Percentiles rank a stretch among this genome's conserved stretches.
These are phyloP conservation scores for Stagonosporopsis vannaccii DNA, from an alignment of 2,329 filamentous ascomycete species.

Conservation along the genomic window DNA sequence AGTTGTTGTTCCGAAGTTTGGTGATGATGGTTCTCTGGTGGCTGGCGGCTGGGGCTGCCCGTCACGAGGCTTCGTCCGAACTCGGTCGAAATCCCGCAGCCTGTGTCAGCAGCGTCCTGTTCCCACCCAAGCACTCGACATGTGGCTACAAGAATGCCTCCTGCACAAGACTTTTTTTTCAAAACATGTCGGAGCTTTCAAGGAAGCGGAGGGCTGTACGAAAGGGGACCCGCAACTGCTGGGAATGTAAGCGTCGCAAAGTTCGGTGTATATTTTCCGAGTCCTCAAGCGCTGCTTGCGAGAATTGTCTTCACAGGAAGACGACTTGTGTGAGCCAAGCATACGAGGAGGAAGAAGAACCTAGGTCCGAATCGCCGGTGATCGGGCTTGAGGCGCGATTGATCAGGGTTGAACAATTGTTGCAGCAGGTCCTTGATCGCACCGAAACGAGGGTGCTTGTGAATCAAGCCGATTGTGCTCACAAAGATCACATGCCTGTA, in stretches of 20 bases:
- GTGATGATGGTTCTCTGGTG: too few species aligned
- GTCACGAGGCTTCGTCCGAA: not conserved
- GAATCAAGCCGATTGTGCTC: not conserved
- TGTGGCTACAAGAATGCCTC: not conserved
- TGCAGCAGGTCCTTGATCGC: not conserved
- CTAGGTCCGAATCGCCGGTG: not conserved
- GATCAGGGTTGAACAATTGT: not conserved
- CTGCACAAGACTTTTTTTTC: not conserved
- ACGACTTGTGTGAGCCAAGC: conserved; percentile 35
- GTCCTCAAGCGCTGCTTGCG: conserved; percentile 17
- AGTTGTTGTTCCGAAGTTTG: too few species aligned
- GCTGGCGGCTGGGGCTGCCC: too few species aligned
- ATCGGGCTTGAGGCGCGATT: not conserved
- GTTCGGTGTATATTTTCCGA: conserved; percentile 29
- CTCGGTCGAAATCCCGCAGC: not conserved
- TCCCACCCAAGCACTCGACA: too few species aligned
- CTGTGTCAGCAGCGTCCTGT: not conserved
- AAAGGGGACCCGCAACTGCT: conserved; percentile 36
- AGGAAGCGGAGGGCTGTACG: not conserved
- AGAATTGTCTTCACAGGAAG: conserved; percentile 23
- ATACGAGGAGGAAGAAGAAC: conserved; percentile 1
- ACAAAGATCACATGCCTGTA: not conserved
- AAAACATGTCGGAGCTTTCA: not conserved
- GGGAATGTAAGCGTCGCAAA: conserved; percentile 47
- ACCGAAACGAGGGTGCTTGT: not conserved